A percentile compares a stretch with the other conserved stretches of the same genome.
These are phyloP conservation scores for Rhizopus sp. DNA, from an alignment of 371 early-diverging fungal species.

Conservation along the genomic window DNA sequence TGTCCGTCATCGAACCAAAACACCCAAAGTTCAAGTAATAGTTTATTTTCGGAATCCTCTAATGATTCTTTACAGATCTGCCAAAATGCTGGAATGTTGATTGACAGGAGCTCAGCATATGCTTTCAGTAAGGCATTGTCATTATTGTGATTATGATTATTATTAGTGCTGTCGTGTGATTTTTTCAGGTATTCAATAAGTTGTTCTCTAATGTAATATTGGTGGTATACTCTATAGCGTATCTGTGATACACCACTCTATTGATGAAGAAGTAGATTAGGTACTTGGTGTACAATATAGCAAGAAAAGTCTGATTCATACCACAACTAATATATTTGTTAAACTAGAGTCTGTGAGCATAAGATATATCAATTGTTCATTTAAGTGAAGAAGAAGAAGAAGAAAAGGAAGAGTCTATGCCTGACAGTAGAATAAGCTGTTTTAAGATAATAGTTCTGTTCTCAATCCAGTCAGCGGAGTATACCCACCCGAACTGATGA, in stretches of 20 bases:
- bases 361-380: conserved; percentile 20
- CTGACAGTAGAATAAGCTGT: conserved; percentile 3
- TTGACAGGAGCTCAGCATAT: conserved; percentile 28
- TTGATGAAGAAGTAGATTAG: conserved; percentile 1
- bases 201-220: conserved; percentile 24
- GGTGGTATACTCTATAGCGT: conserved; percentile 48
- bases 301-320: conserved; percentile 16
- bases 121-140: conserved; percentile 32
- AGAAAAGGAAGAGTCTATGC: conserved; percentile 1
- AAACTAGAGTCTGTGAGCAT: conserved; percentile 56
- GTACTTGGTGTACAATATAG: neutral
- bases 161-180: conserved; percentile 2
- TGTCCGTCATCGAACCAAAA: conserved; percentile 56
- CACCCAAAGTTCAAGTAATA: conserved; percentile 44
- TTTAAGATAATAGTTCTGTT: neutral
- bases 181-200: conserved; percentile 22
- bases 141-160: conserved; percentile 4
- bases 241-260: conserved; percentile 54
- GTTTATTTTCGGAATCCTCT: conserved; percentile 9
- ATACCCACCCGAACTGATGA: no score
- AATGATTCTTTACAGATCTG: conserved; percentile 11
- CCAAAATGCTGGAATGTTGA: conserved; percentile 42
- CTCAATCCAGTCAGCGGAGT: neutral
- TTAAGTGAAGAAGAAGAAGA: conserved; percentile 1
- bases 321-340: conserved; percentile 55